These are phyloP conservation scores for Posidonia australis DNA, from an alignment of 106 monocot genomes.

Conservation along the genomic window DNA sequence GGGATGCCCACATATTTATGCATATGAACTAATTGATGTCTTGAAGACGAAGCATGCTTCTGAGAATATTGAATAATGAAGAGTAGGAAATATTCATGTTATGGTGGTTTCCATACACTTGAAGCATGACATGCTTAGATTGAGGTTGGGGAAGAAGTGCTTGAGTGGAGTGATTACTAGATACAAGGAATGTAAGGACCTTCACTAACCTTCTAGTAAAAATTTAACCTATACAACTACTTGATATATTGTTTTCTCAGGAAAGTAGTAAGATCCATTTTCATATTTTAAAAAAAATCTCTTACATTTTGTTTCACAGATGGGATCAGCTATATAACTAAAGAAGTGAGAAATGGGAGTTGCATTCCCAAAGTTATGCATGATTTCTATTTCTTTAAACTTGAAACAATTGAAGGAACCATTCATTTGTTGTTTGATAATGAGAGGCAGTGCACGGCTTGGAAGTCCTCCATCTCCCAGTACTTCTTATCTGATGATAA, in stretches of 20 bases:
- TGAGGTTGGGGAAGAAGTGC: constrained; percentile 43
- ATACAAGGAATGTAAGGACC: constrained; percentile 52
- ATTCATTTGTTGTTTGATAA: constrained; percentile 44
- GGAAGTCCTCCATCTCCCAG: constrained; percentile 37
- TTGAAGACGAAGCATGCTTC: constrained; percentile 63
- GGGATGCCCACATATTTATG: constrained; percentile 86
- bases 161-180: constrained; percentile 35
- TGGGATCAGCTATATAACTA: constrained; percentile 26
- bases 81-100: constrained; percentile 45
- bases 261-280: no score
- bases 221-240: no score
- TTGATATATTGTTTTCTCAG: no score
- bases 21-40: constrained; percentile 49
- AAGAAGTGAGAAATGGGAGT: constrained; percentile 7
- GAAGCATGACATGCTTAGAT: constrained; percentile 26
- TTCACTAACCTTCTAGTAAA: background rate
- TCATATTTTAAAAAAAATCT: no score
- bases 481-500: constrained; percentile 14
- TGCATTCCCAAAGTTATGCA: background rate
- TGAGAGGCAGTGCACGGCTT: constrained; percentile 18
- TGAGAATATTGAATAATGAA: no score
- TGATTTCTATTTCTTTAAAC: constrained; percentile 11
- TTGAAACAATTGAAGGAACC: constrained; percentile 33
- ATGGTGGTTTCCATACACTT: constrained; percentile 33
- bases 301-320: constrained; percentile 40